These are phyloP conservation scores for Xylariaceae sp. DNA, from an alignment of 2,329 filamentous ascomycete genomes.

Conservation along the genomic window DNA sequence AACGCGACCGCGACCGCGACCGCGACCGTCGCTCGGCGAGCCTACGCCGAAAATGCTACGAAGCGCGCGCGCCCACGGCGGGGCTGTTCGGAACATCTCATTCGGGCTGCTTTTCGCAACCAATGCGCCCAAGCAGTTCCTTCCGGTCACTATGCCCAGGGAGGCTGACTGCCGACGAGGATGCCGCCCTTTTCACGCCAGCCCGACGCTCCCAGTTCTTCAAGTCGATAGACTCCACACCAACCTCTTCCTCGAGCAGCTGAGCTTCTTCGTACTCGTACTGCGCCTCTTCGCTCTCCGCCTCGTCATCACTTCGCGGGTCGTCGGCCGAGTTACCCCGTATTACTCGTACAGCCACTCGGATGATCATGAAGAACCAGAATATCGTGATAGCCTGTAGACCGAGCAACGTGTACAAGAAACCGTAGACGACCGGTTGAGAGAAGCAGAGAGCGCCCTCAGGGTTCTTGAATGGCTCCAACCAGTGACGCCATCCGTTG, in stretches of 20 bases:
- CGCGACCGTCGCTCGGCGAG: background rate
- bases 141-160: constrained; percentile 70
- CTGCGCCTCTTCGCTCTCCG: constrained; percentile 53
- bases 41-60: constrained; percentile 9
- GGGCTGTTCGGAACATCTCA: constrained; percentile 25
- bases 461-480: constrained; percentile 68
- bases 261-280: constrained; percentile 50
- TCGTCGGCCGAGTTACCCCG: constrained; percentile 76
- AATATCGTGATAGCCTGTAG: constrained; percentile 75
- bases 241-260: constrained; percentile 68
- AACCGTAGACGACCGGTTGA: constrained; percentile 65
- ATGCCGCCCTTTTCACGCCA: constrained; percentile 49
- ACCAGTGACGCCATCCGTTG: constrained; percentile 54
- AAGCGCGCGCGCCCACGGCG: background rate
- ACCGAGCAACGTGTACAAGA: constrained; percentile 69
- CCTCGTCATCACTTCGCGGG: constrained; percentile 80
- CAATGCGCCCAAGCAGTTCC: constrained; percentile 74
- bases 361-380: constrained; percentile 87
- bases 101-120: constrained; percentile 70
- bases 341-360: constrained; percentile 75
- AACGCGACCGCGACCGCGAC: background rate
- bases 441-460: constrained; percentile 77
- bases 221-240: constrained; percentile 65
- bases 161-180: constrained; percentile 58
- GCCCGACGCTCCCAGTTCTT: constrained; percentile 56